phyloP scores from a whole-genome alignment of 805 yeast genomes.

The Groenewaldozyma salmanticensis region DNA sequence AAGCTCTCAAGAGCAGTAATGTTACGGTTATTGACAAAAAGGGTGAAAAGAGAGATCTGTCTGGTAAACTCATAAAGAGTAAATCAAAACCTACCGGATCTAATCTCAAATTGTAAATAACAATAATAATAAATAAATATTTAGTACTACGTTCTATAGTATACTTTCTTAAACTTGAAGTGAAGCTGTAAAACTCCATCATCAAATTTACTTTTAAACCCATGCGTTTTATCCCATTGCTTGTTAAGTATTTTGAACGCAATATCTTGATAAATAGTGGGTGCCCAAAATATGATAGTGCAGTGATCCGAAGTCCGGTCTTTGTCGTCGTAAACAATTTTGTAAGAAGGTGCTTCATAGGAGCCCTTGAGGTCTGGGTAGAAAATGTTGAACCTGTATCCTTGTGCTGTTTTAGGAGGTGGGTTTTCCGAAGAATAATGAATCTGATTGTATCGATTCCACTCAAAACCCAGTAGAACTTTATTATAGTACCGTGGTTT shows the following conservation, averaged over 20 bases:
- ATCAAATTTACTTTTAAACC: slow-evolving; percentile 25
- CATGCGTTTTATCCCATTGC: slow-evolving; percentile 28
- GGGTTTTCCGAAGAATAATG: slow-evolving; percentile 28
- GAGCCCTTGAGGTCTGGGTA: slow-evolving; percentile 26
- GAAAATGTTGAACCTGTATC: slow-evolving; percentile 28
- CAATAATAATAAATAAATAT: not conserved
- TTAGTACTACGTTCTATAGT: slow-evolving; percentile 18
- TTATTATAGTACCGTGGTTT: slow-evolving; percentile 23
- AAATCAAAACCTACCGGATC: slow-evolving; percentile 19
- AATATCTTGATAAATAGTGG: slow-evolving; percentile 27
- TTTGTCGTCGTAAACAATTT: slow-evolving; percentile 15
- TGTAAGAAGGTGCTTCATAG: slow-evolving; percentile 24
- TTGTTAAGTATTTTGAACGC: slow-evolving; percentile 27
- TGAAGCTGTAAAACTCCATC: slow-evolving; percentile 28
- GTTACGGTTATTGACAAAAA: slow-evolving; percentile 67
- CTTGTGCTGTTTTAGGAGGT: slow-evolving; percentile 30
- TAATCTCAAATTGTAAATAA: slow-evolving; percentile 24
- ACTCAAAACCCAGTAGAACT: slow-evolving; percentile 28
- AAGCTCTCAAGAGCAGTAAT: slow-evolving; percentile 61
- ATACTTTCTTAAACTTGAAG: slow-evolving; percentile 26
- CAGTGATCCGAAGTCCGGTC: slow-evolving; percentile 21
- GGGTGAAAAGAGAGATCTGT: slow-evolving; percentile 66
- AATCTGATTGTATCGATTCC: slow-evolving; percentile 29
- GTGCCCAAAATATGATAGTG: slow-evolving; percentile 25
- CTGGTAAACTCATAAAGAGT: slow-evolving; percentile 52